A percentile compares a stretch with the other conserved stretches of the same genome.
These are phyloP conservation scores for Guillardia theta DNA, from an alignment of 78 protist species.

Conservation along the genomic window DNA sequence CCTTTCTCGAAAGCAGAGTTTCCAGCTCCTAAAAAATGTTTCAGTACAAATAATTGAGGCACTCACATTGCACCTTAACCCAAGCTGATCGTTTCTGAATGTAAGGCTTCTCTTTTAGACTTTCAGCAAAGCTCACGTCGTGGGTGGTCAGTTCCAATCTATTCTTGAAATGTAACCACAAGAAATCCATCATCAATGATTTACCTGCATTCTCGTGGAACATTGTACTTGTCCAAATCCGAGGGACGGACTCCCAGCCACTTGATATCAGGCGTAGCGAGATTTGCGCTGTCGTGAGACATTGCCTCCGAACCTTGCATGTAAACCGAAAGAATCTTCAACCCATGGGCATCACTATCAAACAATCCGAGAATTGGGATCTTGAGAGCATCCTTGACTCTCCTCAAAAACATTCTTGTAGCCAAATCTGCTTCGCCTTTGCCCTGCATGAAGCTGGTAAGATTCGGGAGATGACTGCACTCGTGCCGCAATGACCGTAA, in stretches of 20 bases:
- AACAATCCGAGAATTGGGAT: constrained; percentile 69
- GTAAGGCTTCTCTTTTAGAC: constrained; percentile 53
- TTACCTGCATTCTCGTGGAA: neutral
- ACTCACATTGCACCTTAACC: neutral
- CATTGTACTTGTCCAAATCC: neutral
- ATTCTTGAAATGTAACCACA: neutral
- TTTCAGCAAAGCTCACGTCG: neutral
- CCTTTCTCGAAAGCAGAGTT: constrained; percentile 53
- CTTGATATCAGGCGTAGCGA: constrained; percentile 70
- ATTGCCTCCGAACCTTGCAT: constrained; percentile 64
- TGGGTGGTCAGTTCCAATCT: neutral
- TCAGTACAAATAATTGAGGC: neutral
- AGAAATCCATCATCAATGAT: neutral
- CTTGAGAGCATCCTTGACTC: constrained; percentile 24
- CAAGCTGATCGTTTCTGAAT: constrained; percentile 36
- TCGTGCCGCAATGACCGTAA: too few relatives aligned
- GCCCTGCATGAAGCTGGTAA: neutral
- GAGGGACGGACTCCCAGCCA: constrained; percentile 78
- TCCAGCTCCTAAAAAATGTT: constrained; percentile 46
- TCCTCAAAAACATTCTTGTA: constrained; percentile 46
- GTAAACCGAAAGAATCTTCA: constrained; percentile 52
- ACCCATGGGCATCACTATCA: constrained; percentile 63
- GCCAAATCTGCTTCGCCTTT: constrained; percentile 74
- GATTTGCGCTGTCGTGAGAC: constrained; percentile 62
- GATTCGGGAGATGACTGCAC: too few relatives aligned